Conservation (phyloP, 179 eudicot genomes). For the Patellifolia procumbens region DNA sequence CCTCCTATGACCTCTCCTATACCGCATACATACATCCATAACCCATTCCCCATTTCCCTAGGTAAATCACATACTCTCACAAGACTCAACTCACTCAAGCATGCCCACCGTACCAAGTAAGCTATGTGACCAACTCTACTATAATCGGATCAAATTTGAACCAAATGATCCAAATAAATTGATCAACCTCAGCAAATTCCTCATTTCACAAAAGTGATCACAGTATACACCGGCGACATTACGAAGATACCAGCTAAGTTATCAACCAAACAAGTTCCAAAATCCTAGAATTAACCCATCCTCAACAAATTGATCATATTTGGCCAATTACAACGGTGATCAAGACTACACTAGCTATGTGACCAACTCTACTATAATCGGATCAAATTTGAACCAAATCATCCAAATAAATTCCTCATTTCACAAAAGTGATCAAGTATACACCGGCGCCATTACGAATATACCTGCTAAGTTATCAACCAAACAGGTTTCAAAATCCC, state of each 20-base stretch:
- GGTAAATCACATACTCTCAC: not conserved
- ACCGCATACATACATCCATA: not conserved
- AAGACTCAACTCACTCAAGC: too few relatives aligned
- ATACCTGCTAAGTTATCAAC: too few relatives aligned
- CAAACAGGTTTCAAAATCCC: not conserved
- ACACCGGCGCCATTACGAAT: too few relatives aligned
- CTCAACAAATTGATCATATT: too few relatives aligned
- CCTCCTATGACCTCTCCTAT: too few relatives aligned
- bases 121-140: not conserved
- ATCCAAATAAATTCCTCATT: too few relatives aligned
- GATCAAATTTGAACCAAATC: not conserved
- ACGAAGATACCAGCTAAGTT: too few relatives aligned
- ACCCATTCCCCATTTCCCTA: not conserved
- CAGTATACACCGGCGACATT: too few relatives aligned
- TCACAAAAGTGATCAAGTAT: too few relatives aligned
- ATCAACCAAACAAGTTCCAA: not conserved
- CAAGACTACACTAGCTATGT: too few relatives aligned
- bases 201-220: too few relatives aligned
- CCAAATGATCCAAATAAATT: not conserved
- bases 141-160: not conserved
- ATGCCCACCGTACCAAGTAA: not conserved
- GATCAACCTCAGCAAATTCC: not conserved
- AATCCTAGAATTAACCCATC: not conserved
- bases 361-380: not conserved
- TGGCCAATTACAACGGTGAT: too few relatives aligned